phyloP scores from a whole-genome alignment of 2,329 filamentous ascomycete species.

The Botrytis galanthina region DNA sequence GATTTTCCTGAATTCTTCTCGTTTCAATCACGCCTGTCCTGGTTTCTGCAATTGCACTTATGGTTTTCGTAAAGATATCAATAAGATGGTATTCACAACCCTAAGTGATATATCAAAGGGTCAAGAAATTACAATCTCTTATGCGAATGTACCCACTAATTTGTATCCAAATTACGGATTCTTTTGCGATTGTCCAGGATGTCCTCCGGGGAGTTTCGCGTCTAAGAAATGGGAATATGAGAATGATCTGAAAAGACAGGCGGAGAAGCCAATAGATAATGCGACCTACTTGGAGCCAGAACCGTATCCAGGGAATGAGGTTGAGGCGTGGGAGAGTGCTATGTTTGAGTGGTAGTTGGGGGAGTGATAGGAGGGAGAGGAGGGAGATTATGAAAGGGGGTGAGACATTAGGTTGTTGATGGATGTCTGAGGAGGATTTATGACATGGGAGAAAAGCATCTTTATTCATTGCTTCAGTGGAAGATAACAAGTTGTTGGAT shows the following conservation, averaged over 20 bases:
- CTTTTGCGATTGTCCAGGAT: slow-evolving; percentile 50
- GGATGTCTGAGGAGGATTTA: background rate
- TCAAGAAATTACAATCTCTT: slow-evolving; percentile 52
- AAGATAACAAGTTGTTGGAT: background rate
- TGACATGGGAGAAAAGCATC: background rate
- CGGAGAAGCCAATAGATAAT: background rate
- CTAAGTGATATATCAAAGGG: slow-evolving; percentile 43
- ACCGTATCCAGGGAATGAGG: background rate
- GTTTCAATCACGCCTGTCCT: slow-evolving; percentile 59
- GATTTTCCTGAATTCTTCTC: slow-evolving; percentile 49
- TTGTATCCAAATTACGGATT: slow-evolving; percentile 52
- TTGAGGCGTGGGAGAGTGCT: background rate
- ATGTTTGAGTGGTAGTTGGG: slow-evolving; percentile 2
- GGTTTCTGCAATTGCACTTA: slow-evolving; percentile 47
- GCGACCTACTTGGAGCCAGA: background rate
- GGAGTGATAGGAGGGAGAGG: background rate
- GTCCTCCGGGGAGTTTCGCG: slow-evolving; percentile 32
- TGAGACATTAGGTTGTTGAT: no score
- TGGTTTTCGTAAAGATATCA: slow-evolving; percentile 32
- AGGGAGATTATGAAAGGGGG: background rate
- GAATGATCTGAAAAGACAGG: background rate
- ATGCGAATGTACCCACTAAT: slow-evolving; percentile 42
- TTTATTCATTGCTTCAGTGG: background rate
- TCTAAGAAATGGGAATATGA: slow-evolving; percentile 12
- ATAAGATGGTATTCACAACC: slow-evolving; percentile 45